Conservation (phyloP, 2,329 filamentous ascomycete species). For the Venturia effusa region DNA sequence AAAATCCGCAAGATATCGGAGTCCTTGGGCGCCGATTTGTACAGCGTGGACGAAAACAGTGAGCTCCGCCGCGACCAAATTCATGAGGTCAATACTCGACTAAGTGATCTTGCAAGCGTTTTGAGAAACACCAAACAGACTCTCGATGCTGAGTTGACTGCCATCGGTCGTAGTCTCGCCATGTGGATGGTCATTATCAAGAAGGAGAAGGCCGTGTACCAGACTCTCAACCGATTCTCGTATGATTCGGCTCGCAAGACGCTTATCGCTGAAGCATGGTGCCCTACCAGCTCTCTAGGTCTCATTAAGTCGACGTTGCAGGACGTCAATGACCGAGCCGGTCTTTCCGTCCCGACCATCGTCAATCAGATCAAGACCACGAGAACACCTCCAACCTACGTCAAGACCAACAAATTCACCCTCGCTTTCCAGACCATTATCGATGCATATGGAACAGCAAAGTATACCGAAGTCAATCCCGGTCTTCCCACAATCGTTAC, state of each 20-base stretch:
- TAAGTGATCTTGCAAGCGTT: slow-evolving; percentile 85
- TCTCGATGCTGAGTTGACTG: slow-evolving; percentile 81
- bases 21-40: slow-evolving; percentile 88
- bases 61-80: slow-evolving; percentile 92
- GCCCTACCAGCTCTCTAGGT: slow-evolving; percentile 79
- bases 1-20: slow-evolving; percentile 99
- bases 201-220: slow-evolving; percentile 97
- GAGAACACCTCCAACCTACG: slow-evolving; percentile 93
- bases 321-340: slow-evolving; percentile 92
- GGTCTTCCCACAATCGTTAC: slow-evolving; percentile 91
- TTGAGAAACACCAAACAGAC: slow-evolving; percentile 91
- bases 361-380: slow-evolving; percentile 96
- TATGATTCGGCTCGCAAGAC: slow-evolving; percentile 95
- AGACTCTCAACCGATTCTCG: slow-evolving; percentile 90
- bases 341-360: slow-evolving; percentile 93
- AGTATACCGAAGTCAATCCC: slow-evolving; percentile 95
- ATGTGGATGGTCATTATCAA: slow-evolving; percentile 97
- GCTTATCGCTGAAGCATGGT: slow-evolving; percentile 95
- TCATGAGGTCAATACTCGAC: slow-evolving; percentile 88
- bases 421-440: slow-evolving; percentile 98
- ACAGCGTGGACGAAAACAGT: slow-evolving; percentile 95
- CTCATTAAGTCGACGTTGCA: slow-evolving; percentile 88
- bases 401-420: slow-evolving; percentile 98
- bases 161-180: slow-evolving; percentile 84
- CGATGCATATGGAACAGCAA: slow-evolving; percentile 94